phyloP scores from a whole-genome alignment of 331 rosid species.

The Malus hybrid region DNA sequence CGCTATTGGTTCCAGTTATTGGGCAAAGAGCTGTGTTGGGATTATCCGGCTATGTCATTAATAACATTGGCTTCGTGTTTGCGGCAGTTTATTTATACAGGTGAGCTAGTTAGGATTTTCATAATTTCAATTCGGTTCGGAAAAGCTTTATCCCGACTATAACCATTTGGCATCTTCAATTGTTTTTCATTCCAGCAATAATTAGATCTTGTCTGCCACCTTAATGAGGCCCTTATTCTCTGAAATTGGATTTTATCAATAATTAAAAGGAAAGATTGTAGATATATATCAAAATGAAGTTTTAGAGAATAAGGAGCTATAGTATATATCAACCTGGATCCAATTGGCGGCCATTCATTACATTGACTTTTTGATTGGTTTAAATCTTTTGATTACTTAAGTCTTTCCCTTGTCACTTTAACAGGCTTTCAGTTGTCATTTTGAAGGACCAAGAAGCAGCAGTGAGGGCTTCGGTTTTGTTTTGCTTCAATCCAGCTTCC shows the following conservation, averaged over 20 bases:
- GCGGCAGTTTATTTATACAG: slow-evolving; percentile 57
- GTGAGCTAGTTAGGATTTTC: slow-evolving; percentile 19
- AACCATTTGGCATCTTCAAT: not conserved
- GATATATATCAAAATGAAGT: no score
- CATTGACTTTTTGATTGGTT: not conserved
- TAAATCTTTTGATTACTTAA: slow-evolving; percentile 16
- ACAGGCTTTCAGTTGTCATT: slow-evolving; percentile 61
- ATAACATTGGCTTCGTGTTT: slow-evolving; percentile 57
- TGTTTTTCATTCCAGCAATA: not conserved
- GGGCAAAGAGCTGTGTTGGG: slow-evolving; percentile 65
- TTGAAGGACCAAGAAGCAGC: slow-evolving; percentile 61
- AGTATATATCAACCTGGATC: not conserved
- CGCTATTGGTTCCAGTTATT: slow-evolving; percentile 30
- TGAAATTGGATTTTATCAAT: no score
- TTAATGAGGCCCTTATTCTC: no score
- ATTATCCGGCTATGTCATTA: slow-evolving; percentile 57
- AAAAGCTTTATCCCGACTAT: not conserved
- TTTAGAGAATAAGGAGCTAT: no score
- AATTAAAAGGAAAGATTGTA: no score
- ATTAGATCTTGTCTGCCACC: not conserved
- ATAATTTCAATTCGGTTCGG: not conserved
- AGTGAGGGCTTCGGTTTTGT: slow-evolving; percentile 62
- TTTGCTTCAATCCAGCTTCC: slow-evolving; percentile 94
- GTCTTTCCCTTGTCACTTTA: slow-evolving; percentile 11
- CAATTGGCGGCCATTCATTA: not conserved